These are phyloP conservation scores for Ostreobium quekettii DNA, from an alignment of 139 green algal species.

Conservation along the genomic window DNA sequence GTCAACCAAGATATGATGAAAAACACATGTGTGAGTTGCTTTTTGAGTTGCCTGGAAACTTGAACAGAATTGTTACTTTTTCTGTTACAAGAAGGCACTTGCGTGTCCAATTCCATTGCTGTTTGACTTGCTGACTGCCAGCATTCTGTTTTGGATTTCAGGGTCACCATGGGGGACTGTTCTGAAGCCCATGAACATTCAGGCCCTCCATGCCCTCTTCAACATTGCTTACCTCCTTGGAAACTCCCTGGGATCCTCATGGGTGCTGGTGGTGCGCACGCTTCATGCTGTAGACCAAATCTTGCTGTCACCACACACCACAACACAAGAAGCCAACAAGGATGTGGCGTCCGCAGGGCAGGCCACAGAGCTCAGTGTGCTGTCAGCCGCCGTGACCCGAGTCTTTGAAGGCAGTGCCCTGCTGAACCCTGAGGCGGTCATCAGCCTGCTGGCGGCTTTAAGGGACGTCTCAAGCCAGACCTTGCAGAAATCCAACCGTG, in stretches of 20 bases:
- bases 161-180: constrained; percentile 19
- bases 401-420: constrained; percentile 52
- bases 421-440: constrained; percentile 55
- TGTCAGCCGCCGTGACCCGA: constrained; percentile 44
- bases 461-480: constrained; percentile 32
- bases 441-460: constrained; percentile 43
- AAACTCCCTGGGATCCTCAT: constrained; percentile 47
- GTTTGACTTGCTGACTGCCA: no score
- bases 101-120: no score
- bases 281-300: constrained; percentile 65
- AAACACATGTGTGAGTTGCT: no score
- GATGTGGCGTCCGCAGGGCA: constrained; percentile 25
- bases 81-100: no score
- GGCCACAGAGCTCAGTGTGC: constrained; percentile 41
- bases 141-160: no score
- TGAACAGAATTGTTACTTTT: no score
- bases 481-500: constrained; percentile 2
- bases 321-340: constrained; percentile 43
- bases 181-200: constrained; percentile 68
- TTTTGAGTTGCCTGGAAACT: no score
- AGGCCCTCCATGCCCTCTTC: constrained; percentile 74
- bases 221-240: constrained; percentile 60
- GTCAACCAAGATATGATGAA: no score
- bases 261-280: constrained; percentile 59
- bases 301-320: constrained; percentile 55